Evolutionary conservation across 768 basidiomycete species (phyloP).

Genomic region (Rhodotorula toruloides): DNA sequence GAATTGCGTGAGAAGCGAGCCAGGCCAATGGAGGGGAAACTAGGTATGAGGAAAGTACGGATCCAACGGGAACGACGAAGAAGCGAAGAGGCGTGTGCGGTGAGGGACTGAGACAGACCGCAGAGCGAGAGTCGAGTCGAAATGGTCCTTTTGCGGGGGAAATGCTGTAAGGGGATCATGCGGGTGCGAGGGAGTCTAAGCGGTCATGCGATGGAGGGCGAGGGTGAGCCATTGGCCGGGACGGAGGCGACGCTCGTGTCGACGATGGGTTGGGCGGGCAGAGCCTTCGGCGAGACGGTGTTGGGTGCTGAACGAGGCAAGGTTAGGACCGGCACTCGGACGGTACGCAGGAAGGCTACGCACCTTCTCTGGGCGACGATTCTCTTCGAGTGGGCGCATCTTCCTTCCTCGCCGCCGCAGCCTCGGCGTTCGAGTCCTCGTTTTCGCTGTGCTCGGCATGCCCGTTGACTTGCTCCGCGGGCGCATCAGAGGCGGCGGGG

Average conservation of each 20-base stretch:
- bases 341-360: not conserved
- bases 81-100: too few relatives aligned
- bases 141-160: too few relatives aligned
- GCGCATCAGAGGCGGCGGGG: not conserved
- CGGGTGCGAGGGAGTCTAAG: too few relatives aligned
- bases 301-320: not conserved
- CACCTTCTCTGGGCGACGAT: not conserved
- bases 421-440: not conserved
- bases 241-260: constrained; percentile 12
- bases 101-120: too few relatives aligned
- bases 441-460: not conserved
- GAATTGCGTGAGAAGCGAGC: too few relatives aligned
- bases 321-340: too few relatives aligned
- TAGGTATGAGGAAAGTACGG: too few relatives aligned
- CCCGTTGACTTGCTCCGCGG: not conserved
- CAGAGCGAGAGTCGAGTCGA: too few relatives aligned
- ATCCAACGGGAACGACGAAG: too few relatives aligned
- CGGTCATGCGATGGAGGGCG: too few relatives aligned
- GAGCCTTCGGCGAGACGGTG: constrained; percentile 19
- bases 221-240: not conserved
- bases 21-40: too few relatives aligned
- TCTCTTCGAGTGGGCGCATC: not conserved
- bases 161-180: too few relatives aligned
- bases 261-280: constrained; percentile 16
- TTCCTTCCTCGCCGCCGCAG: not conserved